Percentiles rank a stretch among this genome's conserved stretches.
These are phyloP conservation scores for Aphanomyces astaci DNA, from an alignment of 352 stramenopile species.

Conservation along the genomic window DNA sequence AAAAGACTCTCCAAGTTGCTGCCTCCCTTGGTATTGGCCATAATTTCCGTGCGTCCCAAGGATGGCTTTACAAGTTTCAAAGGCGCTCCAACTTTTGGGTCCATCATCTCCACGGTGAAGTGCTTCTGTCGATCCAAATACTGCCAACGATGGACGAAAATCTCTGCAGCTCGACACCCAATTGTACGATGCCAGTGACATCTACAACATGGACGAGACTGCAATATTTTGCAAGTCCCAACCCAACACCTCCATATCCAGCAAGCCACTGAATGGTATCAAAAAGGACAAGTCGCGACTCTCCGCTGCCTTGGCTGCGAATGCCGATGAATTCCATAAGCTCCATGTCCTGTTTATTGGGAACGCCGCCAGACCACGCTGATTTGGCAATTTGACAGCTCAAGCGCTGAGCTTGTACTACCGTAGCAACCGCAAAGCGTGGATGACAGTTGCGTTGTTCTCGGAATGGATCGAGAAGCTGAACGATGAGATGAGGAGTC, in stretches of 20 bases:
- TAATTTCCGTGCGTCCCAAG: background rate
- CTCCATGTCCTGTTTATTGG: slow-evolving; percentile 31
- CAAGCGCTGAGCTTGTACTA: slow-evolving; percentile 29
- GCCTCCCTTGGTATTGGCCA: background rate
- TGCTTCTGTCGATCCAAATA: background rate
- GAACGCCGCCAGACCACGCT: slow-evolving; percentile 28
- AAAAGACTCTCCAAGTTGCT: background rate
- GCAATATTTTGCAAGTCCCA: slow-evolving; percentile 6
- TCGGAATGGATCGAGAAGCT: slow-evolving; percentile 28
- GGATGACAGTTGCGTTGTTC: slow-evolving; percentile 35
- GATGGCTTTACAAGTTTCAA: slow-evolving; percentile 5
- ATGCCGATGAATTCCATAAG: slow-evolving; percentile 32
- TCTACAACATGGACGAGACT: slow-evolving; percentile 1
- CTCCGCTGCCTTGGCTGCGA: slow-evolving; percentile 28
- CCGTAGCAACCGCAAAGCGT: slow-evolving; percentile 24
- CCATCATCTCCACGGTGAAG: background rate
- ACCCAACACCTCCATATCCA: slow-evolving; percentile 11
- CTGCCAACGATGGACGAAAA: background rate
- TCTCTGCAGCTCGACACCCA: background rate
- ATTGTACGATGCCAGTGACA: background rate
- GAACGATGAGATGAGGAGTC: slow-evolving; percentile 25
- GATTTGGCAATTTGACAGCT: slow-evolving; percentile 24
- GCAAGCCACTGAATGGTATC: slow-evolving; percentile 26
- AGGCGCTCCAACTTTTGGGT: background rate
- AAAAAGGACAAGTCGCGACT: slow-evolving; percentile 29